Evolutionary conservation across 208 protist genomes (phyloP).

Genomic region (Crithidia sp.): DNA sequence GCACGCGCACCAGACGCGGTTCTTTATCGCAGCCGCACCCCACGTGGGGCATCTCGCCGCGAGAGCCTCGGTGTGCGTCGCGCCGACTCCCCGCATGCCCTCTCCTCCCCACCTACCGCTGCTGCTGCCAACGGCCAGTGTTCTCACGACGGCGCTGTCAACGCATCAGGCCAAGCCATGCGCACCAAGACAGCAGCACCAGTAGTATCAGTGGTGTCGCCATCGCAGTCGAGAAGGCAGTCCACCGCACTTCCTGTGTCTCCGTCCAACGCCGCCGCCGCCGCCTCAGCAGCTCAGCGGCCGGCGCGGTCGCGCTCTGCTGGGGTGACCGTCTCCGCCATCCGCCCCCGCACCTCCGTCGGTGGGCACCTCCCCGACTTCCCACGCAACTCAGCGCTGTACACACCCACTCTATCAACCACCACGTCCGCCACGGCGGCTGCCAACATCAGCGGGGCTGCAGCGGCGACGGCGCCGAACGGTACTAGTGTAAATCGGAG

Average conservation of each 20-base stretch:
- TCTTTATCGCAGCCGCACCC: slow-evolving; percentile 1
- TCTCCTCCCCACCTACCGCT: neutral
- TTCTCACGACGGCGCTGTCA: no score
- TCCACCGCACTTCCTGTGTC: no score
- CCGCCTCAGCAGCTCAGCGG: neutral
- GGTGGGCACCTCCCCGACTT: slow-evolving; percentile 1
- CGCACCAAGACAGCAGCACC: no score
- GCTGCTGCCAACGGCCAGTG: neutral
- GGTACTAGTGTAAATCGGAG: no score
- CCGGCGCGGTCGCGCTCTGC: slow-evolving; percentile 1
- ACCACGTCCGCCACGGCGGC: neutral
- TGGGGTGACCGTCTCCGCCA: neutral
- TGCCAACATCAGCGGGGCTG: neutral
- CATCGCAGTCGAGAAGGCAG: no score
- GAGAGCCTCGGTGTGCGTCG: neutral
- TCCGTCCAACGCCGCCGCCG: no score
- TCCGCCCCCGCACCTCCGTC: slow-evolving; percentile 15
- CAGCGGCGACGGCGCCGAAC: no score
- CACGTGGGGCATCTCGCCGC: neutral
- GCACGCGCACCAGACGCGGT: neutral
- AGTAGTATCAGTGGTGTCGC: no score
- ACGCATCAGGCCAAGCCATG: no score
- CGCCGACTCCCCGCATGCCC: neutral
- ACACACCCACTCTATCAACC: slow-evolving; percentile 5
- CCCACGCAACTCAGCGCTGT: neutral